Base-by-base conservation (phyloP, 805 yeast genomes). In the Saccharomycopsis fibuligera region DNA sequence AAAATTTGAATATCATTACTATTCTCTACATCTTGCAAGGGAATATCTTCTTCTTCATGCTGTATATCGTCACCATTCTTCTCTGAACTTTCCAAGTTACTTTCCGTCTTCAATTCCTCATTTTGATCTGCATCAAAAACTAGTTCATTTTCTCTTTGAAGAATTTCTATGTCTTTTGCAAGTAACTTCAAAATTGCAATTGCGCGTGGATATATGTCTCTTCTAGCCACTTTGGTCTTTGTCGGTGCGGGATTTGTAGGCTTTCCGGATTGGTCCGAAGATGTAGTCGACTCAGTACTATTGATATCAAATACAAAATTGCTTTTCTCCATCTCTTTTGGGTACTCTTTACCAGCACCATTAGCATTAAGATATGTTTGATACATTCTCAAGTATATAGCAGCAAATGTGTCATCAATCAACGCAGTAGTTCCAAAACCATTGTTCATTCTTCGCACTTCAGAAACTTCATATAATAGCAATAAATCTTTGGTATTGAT, bases 341-440 rank as follows among this genome's bases (percentile, higher is more conserved):
- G 6, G n/a, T 16, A 24, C 9, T 29, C n/a, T 6, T 38, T 31
- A 14, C 17, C 30, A 9, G 41, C 23, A 38, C 25, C 41, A 25
- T 9, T 9, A 33, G 37, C 5, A 6, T 33, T 16, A 5, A 33
- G n/a, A n/a, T 22, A 23, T 21, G 27, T 40, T 17, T 37, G 42
- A 46, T 68, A 83, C 6, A 83, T 59, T 47, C 68, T 69, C 58
- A 86, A 63, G 57, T 72, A 87, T 0, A 83, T 60, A 5, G 82
- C 74, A 31, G 81, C 79, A 52, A 77, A 77, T 0, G 86, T 75
- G 54, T 86, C 93, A 62, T 86, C 96, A 47, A 85, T 75, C 33
- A 75, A 62, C 0, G 87, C 78, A 0, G 93, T 84, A 2, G 93
- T 79, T 0, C 89, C 91, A 61, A 81, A 82, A 0, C 95, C 95